phyloP scores from a whole-genome alignment of 331 rosid genomes.

The Spiraea crenata region DNA sequence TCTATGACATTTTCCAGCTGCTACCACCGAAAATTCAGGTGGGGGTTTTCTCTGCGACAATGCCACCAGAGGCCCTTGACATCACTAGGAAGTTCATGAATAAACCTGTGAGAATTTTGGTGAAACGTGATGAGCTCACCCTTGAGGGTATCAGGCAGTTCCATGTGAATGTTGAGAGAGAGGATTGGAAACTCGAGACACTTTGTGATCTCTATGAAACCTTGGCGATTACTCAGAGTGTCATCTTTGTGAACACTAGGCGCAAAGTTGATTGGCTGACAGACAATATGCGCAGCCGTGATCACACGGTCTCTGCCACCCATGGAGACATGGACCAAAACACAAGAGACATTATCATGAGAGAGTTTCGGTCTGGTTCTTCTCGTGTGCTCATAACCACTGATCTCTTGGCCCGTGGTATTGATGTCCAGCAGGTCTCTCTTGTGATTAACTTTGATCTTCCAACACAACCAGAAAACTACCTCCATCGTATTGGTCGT shows the following conservation, averaged over 20 bases:
- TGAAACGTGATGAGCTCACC: slow-evolving; percentile 71
- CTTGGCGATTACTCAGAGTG: slow-evolving; percentile 70
- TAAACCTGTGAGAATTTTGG: slow-evolving; percentile 65
- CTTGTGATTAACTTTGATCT: slow-evolving; percentile 67
- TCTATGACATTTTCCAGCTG: slow-evolving; percentile 77
- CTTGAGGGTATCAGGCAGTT: slow-evolving; percentile 71
- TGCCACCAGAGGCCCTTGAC: slow-evolving; percentile 80
- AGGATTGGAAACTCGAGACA: slow-evolving; percentile 76
- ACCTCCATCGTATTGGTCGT: slow-evolving; percentile 72
- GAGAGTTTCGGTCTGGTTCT: slow-evolving; percentile 80
- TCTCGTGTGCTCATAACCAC: slow-evolving; percentile 73
- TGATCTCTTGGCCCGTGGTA: slow-evolving; percentile 75
- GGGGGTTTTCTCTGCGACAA: slow-evolving; percentile 76
- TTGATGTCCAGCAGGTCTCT: slow-evolving; percentile 73
- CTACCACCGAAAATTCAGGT: slow-evolving; percentile 76
- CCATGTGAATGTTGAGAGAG: slow-evolving; percentile 60
- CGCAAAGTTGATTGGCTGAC: slow-evolving; percentile 77
- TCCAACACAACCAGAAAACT: slow-evolving; percentile 74
- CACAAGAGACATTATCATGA: slow-evolving; percentile 76
- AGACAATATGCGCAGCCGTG: slow-evolving; percentile 66
- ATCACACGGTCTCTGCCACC: slow-evolving; percentile 76
- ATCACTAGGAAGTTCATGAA: slow-evolving; percentile 78
- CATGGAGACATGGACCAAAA: slow-evolving; percentile 91
- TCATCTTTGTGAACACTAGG: slow-evolving; percentile 69
- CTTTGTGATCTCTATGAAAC: slow-evolving; percentile 73